Conservation (phyloP, 1,284 basidiomycete species). For the Ceratorhiza oryzae-sativae region DNA sequence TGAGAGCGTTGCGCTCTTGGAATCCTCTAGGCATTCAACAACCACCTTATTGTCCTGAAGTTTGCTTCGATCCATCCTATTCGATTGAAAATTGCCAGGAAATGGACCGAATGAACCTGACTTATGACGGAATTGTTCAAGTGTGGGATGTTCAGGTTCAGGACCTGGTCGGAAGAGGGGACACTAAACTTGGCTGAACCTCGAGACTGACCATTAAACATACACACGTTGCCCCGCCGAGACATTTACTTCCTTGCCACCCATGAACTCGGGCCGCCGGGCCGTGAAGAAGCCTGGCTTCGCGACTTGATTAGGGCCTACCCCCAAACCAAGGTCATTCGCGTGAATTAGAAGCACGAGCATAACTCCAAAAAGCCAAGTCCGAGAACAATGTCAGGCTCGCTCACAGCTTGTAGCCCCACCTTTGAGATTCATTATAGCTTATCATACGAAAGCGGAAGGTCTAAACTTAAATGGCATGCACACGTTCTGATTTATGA, state of each 20-base stretch:
- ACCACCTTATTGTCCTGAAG: conserved; percentile 13
- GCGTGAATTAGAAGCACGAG: conserved; percentile 8
- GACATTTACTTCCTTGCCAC: background rate
- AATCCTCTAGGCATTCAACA: conserved; percentile 28
- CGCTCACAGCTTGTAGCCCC: background rate
- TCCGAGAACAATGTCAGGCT: background rate
- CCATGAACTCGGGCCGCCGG: conserved; percentile 18
- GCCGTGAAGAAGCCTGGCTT: conserved; percentile 3
- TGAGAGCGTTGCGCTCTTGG: conserved; percentile 32
- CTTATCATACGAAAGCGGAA: background rate
- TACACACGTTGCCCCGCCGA: background rate
- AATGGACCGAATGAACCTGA: background rate
- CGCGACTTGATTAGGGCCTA: background rate
- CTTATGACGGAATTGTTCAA: conserved; percentile 9
- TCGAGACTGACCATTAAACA: conserved; percentile 19
- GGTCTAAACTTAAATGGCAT: background rate
- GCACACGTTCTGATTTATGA: background rate
- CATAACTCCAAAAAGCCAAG: background rate
- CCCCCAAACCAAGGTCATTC: background rate
- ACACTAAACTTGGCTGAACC: conserved; percentile 18
- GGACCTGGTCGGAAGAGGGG: conserved; percentile 13
- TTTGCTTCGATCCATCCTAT: conserved; percentile 30
- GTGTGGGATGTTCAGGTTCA: conserved; percentile 3
- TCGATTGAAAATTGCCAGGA: background rate
- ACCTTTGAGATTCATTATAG: no score